A percentile compares a stretch with the other conserved stretches of the same genome.
Evolutionary conservation across 441 rosid genomes (phyloP).

Genomic region (Raphanus hybrid): DNA sequence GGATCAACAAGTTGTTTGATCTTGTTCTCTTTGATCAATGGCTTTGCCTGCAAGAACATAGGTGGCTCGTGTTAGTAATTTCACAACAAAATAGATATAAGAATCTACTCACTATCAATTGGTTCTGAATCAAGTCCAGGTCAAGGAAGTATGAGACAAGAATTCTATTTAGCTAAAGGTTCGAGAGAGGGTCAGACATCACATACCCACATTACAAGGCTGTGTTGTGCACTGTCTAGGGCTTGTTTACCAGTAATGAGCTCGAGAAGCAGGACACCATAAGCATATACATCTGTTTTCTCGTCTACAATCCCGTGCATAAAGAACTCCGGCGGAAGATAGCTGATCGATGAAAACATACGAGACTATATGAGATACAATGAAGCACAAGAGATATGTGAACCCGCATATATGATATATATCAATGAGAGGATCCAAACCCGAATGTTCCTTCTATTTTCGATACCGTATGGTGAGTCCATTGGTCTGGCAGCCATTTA

Average conservation of each 20-base stretch:
- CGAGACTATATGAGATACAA: neutral
- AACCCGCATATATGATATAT: neutral
- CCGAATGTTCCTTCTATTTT: conserved; percentile 96
- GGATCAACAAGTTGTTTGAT: conserved; percentile 73
- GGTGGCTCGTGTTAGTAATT: neutral
- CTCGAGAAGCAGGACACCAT: conserved; percentile 79
- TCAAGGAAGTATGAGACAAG: neutral
- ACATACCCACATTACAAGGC: conserved; percentile 96
- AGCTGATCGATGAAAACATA: conserved; percentile 47
- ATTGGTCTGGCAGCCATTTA: conserved; percentile 92
- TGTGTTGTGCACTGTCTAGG: conserved; percentile 74
- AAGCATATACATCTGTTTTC: conserved; percentile 91
- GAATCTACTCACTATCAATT: too few species aligned
- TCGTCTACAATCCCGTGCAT: conserved; percentile 94
- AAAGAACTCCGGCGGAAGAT: conserved; percentile 94
- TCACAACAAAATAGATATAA: too few species aligned
- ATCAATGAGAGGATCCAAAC: conserved; percentile 46
- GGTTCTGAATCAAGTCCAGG: too few species aligned
- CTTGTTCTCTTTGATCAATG: conserved; percentile 58
- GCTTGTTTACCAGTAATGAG: conserved; percentile 89
- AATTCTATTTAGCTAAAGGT: neutral
- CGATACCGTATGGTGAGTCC: conserved; percentile 87
- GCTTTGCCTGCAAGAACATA: conserved; percentile 67
- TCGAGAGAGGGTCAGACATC: conserved; percentile 3
- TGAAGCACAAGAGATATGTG: neutral